A percentile compares a stretch with the other conserved stretches of the same genome.
Conservation (phyloP, 805 yeast species). For the Yarrowia sp. region DNA sequence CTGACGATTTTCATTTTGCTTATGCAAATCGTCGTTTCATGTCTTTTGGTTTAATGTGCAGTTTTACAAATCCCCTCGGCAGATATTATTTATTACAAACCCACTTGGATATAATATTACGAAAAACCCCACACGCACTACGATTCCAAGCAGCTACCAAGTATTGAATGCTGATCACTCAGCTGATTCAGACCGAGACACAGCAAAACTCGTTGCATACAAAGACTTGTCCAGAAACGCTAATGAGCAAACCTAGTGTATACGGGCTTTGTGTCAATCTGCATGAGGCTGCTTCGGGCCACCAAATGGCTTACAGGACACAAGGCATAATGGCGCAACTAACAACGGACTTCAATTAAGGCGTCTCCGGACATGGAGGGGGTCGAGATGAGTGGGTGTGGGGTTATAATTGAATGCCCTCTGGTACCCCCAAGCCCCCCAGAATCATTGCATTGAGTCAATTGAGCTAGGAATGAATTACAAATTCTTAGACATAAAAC, state of each 20-base stretch:
- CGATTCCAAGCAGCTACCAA: not conserved
- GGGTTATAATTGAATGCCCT: no score
- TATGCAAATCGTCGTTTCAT: not conserved
- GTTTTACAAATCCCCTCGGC: not conserved
- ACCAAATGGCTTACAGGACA: not conserved
- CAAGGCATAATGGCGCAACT: slow-evolving; percentile 1
- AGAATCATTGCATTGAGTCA: not conserved
- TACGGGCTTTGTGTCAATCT: not conserved
- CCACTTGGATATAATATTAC: not conserved
- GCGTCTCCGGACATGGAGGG: not conserved
- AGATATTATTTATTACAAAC: not conserved
- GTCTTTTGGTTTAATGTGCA: not conserved
- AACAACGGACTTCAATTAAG: not conserved
- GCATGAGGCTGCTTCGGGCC: slow-evolving; percentile 8
- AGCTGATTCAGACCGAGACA: slow-evolving; percentile 12
- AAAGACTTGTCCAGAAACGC: not conserved
- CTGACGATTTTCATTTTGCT: not conserved
- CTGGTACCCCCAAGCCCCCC: not conserved
- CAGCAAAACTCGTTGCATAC: slow-evolving; percentile 7
- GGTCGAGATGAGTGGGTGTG: no score
- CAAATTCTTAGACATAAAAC: not conserved
- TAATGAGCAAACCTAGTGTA: not conserved
- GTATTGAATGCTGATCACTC: slow-evolving; percentile 7
- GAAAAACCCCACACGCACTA: not conserved
- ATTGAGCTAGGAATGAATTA: not conserved